These are phyloP conservation scores for Fusarium sarcochroum DNA, from an alignment of 2,329 filamentous ascomycete species.

Conservation along the genomic window DNA sequence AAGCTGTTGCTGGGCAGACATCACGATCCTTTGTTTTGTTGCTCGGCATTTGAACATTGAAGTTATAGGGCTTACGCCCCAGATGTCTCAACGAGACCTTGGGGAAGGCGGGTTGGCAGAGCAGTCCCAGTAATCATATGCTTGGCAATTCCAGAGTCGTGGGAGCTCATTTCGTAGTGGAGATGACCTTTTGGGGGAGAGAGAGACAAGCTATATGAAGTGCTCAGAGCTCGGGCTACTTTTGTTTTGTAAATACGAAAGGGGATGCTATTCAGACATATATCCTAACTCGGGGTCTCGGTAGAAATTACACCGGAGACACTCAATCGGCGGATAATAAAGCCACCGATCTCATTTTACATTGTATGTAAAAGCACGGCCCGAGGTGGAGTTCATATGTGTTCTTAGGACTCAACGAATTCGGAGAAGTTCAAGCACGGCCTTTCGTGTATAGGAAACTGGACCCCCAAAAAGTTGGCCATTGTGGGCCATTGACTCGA, in stretches of 20 bases:
- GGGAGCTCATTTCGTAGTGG: constrained; percentile 24
- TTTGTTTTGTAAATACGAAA: not conserved
- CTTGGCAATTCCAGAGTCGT: constrained; percentile 34
- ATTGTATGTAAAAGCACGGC: not conserved
- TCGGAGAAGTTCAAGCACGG: not conserved
- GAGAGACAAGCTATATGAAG: constrained; percentile 19
- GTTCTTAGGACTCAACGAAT: not conserved
- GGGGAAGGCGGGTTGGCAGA: constrained; percentile 27
- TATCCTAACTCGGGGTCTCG: constrained; percentile 29
- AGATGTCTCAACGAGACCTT: constrained; percentile 28
- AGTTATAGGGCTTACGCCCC: not conserved
- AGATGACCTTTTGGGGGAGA: constrained; percentile 12
- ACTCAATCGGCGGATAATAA: not conserved
- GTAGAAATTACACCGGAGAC: constrained; percentile 15
- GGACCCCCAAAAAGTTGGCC: not conserved
- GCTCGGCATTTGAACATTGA: constrained; percentile 17
- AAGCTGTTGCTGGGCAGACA: constrained; percentile 16
- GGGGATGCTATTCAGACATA: constrained; percentile 10
- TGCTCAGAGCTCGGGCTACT: not conserved
- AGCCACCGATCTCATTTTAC: constrained; percentile 5
- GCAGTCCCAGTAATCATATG: constrained; percentile 2
- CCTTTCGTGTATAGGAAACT: not conserved
- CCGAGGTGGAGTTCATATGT: constrained; percentile 2
- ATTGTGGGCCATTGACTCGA: constrained; percentile 22
- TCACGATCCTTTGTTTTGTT: constrained; percentile 14